A percentile compares a stretch with the other conserved stretches of the same genome.
Conservation (phyloP, 2,329 filamentous ascomycete species). For the Exophiala sp. region DNA sequence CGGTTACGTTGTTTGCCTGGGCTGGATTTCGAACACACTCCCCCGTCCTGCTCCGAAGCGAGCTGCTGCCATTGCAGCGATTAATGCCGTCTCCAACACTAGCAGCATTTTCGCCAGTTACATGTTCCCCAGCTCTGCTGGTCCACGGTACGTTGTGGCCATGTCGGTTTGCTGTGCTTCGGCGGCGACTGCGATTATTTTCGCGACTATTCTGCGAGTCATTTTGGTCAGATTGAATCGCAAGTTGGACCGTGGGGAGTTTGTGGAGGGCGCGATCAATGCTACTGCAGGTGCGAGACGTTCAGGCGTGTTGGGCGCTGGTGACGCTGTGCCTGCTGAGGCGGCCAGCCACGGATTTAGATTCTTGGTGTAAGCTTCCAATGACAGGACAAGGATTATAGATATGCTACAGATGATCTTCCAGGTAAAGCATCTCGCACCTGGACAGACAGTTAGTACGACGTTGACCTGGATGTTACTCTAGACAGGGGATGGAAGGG, state of each 20-base stretch:
- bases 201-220: conserved; percentile 60
- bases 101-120: conserved; percentile 68
- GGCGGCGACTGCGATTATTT: conserved; percentile 60
- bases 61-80: conserved; percentile 67
- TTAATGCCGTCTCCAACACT: conserved; percentile 69
- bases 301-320: conserved; percentile 1
- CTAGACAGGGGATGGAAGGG: no score
- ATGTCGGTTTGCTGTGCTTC: conserved; percentile 68
- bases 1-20: conserved; percentile 64
- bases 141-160: conserved; percentile 50
- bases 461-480: no score
- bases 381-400: background rate
- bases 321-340: conserved; percentile 9
- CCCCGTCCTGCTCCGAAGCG: conserved; percentile 73
- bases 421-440: no score
- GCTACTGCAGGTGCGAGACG: background rate
- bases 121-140: conserved; percentile 56
- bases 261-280: conserved; percentile 55
- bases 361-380: conserved; percentile 10
- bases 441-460: no score
- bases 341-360: conserved; percentile 15
- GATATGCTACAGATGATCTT: no score
- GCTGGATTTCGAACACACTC: conserved; percentile 74
- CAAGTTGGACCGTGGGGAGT: conserved; percentile 64
- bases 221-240: conserved; percentile 65